Evolutionary conservation across 208 protist genomes (phyloP), one percentile per base, ranked within the genome.

Genomic region (Leishmania arabica): DNA sequence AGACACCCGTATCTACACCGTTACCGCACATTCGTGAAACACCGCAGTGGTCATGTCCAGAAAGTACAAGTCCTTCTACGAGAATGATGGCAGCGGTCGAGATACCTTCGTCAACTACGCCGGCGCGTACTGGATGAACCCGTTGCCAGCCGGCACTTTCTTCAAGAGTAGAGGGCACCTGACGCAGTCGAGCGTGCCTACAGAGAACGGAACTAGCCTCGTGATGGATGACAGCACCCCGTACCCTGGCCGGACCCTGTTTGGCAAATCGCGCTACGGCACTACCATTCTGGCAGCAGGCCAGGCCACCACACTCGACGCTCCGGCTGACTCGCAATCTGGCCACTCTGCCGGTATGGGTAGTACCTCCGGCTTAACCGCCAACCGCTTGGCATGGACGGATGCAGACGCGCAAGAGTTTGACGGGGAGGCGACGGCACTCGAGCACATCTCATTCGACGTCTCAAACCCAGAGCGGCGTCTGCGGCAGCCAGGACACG

Each of bases 91-190:
- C 64, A 92, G 77, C 19, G 93, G 90, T 60, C 91, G 91, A 47
- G 90, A 97, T 68, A 94, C 90, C 21, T 97, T 92, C 84, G 86
- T 97, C 53, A 97, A 97, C 80, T 79, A 97, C 76, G 90, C 88
- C 42, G 91, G 90, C 51, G 89, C 89, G 17, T 94, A 90, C 84
- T 97, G 91, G 91, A 79, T 94, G 66, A 97, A 97, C 81, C 93
- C 93, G 31, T 83, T 97, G 9, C 93, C 93, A 0, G 84, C 81
- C 47, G 92, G 92, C 51, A 79, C 58, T 24, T 93, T 88, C 69
- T 86, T 88, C 65, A 89, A 90, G 77, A 92, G 88, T 83, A 13
- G 53, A 42, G 11, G 2, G 4, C 13, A 8, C 11, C 24, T 5
- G 60, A 21, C 9, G 37, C 75, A 49, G 51, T 11, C 13, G 2